These are phyloP conservation scores for Neofusicoccum parvum DNA, from an alignment of 2,329 filamentous ascomycete genomes.

Conservation along the genomic window DNA sequence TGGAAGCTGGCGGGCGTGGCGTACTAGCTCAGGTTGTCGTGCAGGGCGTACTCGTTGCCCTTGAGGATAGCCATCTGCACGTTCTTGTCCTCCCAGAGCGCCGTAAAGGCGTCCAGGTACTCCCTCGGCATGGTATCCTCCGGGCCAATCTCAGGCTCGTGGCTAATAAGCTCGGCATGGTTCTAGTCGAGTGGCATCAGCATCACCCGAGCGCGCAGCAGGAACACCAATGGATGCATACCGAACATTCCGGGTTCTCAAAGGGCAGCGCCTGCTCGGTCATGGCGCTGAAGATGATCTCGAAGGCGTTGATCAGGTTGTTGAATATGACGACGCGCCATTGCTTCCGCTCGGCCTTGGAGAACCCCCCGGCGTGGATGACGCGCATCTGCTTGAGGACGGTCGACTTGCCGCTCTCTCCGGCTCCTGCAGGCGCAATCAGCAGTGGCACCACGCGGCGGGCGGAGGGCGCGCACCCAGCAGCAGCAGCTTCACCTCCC, in stretches of 20 bases:
- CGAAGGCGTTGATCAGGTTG: conserved; percentile 91
- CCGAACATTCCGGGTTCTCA: conserved; percentile 76
- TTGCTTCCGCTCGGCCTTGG: conserved; percentile 84
- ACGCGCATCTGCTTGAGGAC: conserved; percentile 99
- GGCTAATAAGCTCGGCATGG: conserved; percentile 74
- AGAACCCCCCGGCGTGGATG: conserved; percentile 92
- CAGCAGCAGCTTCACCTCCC: conserved; percentile 90
- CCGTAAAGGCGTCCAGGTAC: conserved; percentile 79
- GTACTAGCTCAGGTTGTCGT: conserved; percentile 94
- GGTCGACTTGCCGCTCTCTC: conserved; percentile 94
- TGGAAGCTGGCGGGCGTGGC: conserved; percentile 36
- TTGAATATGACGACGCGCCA: conserved; percentile 95
- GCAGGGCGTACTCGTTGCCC: conserved; percentile 94
- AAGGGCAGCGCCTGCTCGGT: conserved; percentile 79
- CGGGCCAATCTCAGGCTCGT: conserved; percentile 78
- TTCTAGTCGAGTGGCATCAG: conserved; percentile 54
- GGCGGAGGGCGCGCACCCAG: conserved; percentile 66
- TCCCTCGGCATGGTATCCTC: conserved; percentile 79
- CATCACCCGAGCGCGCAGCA: background rate
- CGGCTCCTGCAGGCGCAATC: conserved; percentile 67
- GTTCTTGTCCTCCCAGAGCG: conserved; percentile 79
- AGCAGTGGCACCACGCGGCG: background rate
- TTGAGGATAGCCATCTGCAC: conserved; percentile 87
- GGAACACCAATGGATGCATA: conserved; percentile 40
- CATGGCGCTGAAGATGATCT: conserved; percentile 90